These are phyloP conservation scores for Trichoderma simmonsii DNA, from an alignment of 2,329 filamentous ascomycete species.

Conservation along the genomic window DNA sequence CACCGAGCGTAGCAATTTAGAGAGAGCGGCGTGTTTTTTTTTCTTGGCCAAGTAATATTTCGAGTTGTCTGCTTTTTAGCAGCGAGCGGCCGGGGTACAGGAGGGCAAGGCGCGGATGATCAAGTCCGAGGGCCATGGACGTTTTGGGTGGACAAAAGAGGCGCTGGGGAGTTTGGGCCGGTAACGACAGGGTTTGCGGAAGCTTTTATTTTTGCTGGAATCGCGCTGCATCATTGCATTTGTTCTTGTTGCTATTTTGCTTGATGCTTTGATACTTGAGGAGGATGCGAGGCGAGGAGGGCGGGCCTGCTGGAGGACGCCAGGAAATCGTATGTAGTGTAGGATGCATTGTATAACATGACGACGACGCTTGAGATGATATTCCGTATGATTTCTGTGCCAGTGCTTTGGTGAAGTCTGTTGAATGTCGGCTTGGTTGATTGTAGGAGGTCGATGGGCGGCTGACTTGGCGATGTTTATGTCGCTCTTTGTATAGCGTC, in stretches of 20 bases:
- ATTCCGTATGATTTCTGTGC: neutral
- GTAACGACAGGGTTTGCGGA: conserved; percentile 12
- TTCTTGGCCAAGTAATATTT: neutral
- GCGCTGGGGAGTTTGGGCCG: conserved; percentile 21
- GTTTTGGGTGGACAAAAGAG: conserved; percentile 11
- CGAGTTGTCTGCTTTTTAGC: neutral
- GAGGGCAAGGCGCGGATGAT: neutral
- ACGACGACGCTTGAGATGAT: conserved; percentile 5
- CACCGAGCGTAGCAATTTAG: neutral
- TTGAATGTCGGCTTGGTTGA: neutral
- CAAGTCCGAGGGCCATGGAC: neutral
- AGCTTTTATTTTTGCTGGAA: conserved; percentile 16
- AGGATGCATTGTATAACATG: conserved; percentile 26
- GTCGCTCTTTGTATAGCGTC: neutral
- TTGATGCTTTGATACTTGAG: conserved; percentile 7
- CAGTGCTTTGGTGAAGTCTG: neutral
- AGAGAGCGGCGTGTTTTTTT: neutral
- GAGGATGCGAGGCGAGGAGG: neutral
- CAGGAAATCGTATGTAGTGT: conserved; percentile 21
- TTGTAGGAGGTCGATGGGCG: neutral
- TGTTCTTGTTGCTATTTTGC: neutral
- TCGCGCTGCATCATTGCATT: conserved; percentile 1
- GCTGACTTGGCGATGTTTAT: neutral
- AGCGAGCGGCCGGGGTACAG: neutral
- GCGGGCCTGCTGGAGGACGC: conserved; percentile 18